These are phyloP conservation scores for Cryphonectria carpinicola DNA, from an alignment of 2,329 filamentous ascomycete species.

Conservation along the genomic window DNA sequence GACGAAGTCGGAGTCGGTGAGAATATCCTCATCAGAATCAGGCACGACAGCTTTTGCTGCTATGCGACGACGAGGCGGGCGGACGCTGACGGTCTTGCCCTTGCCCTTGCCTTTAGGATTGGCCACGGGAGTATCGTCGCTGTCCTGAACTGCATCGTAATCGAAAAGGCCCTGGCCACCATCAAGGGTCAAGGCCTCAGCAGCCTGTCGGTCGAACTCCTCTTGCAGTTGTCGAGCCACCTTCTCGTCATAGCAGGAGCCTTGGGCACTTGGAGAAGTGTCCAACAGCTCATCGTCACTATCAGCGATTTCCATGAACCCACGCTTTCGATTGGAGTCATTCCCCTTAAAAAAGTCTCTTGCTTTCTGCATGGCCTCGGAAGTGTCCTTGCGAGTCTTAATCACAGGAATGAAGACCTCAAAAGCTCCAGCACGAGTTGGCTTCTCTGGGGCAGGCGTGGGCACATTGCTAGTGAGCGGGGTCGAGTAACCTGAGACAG, in stretches of 20 bases:
- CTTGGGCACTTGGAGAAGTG: conserved; percentile 47
- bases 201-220: conserved; percentile 37
- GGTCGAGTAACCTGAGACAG: conserved; percentile 42
- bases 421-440: conserved; percentile 36
- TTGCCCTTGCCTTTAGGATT: conserved; percentile 29
- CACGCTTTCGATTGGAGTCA: conserved; percentile 46
- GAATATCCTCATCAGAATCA: conserved; percentile 33
- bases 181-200: conserved; percentile 5
- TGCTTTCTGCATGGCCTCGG: conserved; percentile 47
- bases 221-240: conserved; percentile 62
- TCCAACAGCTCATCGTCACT: conserved; percentile 46
- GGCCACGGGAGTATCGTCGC: conserved; percentile 20
- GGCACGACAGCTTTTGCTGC: conserved; percentile 9
- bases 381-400: conserved; percentile 39
- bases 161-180: conserved; percentile 36
- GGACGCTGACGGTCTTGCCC: conserved; percentile 22
- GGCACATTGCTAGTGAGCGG: conserved; percentile 48
- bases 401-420: conserved; percentile 40
- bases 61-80: conserved; percentile 5
- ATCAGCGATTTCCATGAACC: conserved; percentile 49
- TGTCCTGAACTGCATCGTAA: conserved; percentile 12
- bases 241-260: conserved; percentile 58
- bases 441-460: conserved; percentile 41
- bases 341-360: conserved; percentile 28
- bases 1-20: conserved; percentile 28